These are phyloP conservation scores for Microcyclospora pomicola DNA, from an alignment of 2,329 filamentous ascomycete genomes.

Conservation along the genomic window DNA sequence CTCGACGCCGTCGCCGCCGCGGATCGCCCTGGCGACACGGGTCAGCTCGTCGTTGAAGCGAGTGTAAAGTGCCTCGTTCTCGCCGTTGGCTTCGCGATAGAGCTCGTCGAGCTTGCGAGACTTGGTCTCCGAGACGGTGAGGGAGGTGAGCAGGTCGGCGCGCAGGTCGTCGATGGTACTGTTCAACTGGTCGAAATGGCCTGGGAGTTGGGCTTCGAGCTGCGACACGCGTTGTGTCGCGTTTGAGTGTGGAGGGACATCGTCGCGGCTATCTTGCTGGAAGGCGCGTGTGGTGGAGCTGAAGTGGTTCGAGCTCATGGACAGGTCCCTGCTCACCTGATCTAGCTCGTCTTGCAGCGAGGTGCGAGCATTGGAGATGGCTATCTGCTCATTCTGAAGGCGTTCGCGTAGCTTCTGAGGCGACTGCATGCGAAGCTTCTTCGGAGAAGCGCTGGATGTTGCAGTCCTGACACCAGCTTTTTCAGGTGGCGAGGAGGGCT, in stretches of 20 bases:
- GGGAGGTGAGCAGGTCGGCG: slow-evolving; percentile 55
- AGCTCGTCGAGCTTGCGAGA: slow-evolving; percentile 73
- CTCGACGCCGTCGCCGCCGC: slow-evolving; percentile 62
- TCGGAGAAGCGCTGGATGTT: slow-evolving; percentile 12
- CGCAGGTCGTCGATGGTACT: slow-evolving; percentile 51
- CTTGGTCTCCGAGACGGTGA: slow-evolving; percentile 61
- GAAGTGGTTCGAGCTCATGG: slow-evolving; percentile 21
- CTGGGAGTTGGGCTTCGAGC: slow-evolving; percentile 55
- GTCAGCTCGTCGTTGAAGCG: slow-evolving; percentile 83
- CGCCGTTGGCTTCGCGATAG: slow-evolving; percentile 73
- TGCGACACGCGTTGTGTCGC: slow-evolving; percentile 46
- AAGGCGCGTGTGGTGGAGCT: slow-evolving; percentile 11
- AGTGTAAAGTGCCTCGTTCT: slow-evolving; percentile 87
- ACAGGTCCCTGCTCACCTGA: slow-evolving; percentile 70
- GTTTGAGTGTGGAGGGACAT: slow-evolving; percentile 21
- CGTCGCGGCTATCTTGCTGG: slow-evolving; percentile 1
- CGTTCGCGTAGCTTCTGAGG: slow-evolving; percentile 63
- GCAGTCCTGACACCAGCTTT: slow-evolving; percentile 12
- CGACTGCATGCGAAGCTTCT: slow-evolving; percentile 51
- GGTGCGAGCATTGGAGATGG: slow-evolving; percentile 55
- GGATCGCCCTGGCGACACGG: slow-evolving; percentile 64
- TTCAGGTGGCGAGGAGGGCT: slow-evolving; percentile 39
- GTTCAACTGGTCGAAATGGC: slow-evolving; percentile 44
- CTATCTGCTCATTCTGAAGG: slow-evolving; percentile 65
- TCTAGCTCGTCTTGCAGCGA: slow-evolving; percentile 61